phyloP scores from a whole-genome alignment of 2,329 filamentous ascomycete genomes.

The Arachnopeziza araneosa region DNA sequence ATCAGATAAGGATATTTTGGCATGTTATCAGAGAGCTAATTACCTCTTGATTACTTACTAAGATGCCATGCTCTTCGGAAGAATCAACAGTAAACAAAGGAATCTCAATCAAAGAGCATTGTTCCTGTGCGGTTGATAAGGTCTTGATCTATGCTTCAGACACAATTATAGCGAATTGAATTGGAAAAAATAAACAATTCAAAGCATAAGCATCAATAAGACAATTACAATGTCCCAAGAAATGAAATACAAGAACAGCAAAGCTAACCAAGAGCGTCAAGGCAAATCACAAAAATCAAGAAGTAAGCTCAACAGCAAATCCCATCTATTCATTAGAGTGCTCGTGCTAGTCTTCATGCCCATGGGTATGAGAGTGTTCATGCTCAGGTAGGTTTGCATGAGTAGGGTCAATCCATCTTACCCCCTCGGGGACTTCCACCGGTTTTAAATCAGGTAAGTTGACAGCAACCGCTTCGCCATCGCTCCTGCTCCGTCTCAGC shows the following conservation, averaged over 20 bases:
- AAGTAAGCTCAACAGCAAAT: neutral
- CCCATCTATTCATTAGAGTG: neutral
- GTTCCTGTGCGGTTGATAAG: too few relatives aligned
- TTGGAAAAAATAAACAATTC: too few relatives aligned
- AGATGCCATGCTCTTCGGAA: too few relatives aligned
- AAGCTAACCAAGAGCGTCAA: neutral
- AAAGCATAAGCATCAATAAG: too few relatives aligned
- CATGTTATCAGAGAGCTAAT: too few relatives aligned
- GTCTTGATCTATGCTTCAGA: too few relatives aligned
- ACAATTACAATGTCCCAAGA: too few relatives aligned
- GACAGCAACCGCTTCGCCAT: constrained; percentile 39
- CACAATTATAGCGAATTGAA: too few relatives aligned
- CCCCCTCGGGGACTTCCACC: constrained; percentile 37
- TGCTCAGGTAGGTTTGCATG: constrained; percentile 29
- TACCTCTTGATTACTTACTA: too few relatives aligned
- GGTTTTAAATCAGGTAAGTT: constrained; percentile 39
- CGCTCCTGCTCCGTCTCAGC: constrained; percentile 29
- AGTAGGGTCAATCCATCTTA: constrained; percentile 42
- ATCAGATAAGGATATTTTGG: too few relatives aligned
- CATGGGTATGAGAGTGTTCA: constrained; percentile 9
- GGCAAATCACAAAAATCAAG: neutral
- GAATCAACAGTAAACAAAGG: too few relatives aligned
- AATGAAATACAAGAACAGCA: neutral
- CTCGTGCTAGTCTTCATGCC: constrained; percentile 7
- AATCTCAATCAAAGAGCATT: too few relatives aligned